Evolutionary conservation across 495 filamentous ascomycete genomes (phyloP), one percentile per base, ranked within the genome.

Genomic region (Penicillium odoratum): DNA sequence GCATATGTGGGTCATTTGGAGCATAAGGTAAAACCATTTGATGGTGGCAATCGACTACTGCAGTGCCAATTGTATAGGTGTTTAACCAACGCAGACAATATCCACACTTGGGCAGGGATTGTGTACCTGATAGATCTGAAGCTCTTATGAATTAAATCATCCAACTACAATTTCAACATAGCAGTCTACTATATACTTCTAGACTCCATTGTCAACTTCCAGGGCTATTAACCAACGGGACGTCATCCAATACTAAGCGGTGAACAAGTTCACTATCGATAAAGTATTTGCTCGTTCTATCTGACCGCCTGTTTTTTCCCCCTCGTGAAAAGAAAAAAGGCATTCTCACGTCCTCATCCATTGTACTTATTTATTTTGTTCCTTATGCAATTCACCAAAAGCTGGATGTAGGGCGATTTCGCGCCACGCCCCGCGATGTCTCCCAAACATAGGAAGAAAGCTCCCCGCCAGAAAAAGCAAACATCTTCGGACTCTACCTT

Each of bases 381-480:
- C 34, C 46, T 49, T 43, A 69, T 68, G 65, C 49, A 49, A 62
- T 68, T 48, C 55, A 36, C 28, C 33, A 48, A 59, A 48, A 51
- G 40, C 60, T 60, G 59, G 59, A 61, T 69, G 67, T 69, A 69
- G 67, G 64, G 66, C 66, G 64, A 66, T 53, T 61, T 69, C 65
- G 68, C 64, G 60, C 61, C 64, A 73, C 67, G 67, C 71, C 75
- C 30, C 75, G 74, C 73, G 72, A 81, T 81, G 78, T 70, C 75
- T 75, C 73, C 76, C 68, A 78, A 79, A 61, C 72, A 77, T 63
- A 78, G 73, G 69, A 78, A 76, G 62, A 72, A 73, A 57, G 47
- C 54, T 55, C 59, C 64, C 58, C 62, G 66, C 58, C 70, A 69
- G 47, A 70, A 69, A 68, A 66, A 69, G 62, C 67, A 69, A 60